Evolutionary conservation across 2,329 filamentous ascomycete genomes (phyloP).

Genomic region (Dryadomyces sulphureus): DNA sequence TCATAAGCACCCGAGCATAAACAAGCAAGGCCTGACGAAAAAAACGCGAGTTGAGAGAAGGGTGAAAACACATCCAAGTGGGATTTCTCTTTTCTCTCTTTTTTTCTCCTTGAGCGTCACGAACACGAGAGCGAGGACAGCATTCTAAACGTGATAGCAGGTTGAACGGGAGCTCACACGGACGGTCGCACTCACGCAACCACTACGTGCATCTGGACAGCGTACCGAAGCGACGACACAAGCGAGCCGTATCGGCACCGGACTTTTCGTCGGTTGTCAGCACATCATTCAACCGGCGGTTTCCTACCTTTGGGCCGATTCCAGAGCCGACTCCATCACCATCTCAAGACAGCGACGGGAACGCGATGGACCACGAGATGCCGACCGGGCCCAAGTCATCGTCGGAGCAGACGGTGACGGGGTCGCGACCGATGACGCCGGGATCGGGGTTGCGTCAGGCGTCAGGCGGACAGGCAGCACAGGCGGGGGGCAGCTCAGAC

Average conservation of each 20-base stretch:
- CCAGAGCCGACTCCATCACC: constrained; percentile 16
- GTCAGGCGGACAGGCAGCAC: too few relatives aligned
- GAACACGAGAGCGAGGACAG: neutral
- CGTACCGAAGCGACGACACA: constrained; percentile 22
- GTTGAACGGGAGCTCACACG: neutral
- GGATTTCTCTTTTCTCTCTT: too few relatives aligned
- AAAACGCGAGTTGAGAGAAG: too few relatives aligned
- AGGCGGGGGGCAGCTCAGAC: too few relatives aligned
- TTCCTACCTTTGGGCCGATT: constrained; percentile 12
- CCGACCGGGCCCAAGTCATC: neutral
- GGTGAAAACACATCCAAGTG: neutral
- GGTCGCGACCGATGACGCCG: constrained; percentile 3
- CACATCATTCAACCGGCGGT: constrained; percentile 10
- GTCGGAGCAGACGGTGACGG: neutral
- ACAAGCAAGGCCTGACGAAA: too few relatives aligned
- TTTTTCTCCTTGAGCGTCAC: too few relatives aligned
- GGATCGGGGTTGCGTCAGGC: constrained; percentile 20
- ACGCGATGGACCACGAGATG: constrained; percentile 7
- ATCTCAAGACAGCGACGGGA: constrained; percentile 12
- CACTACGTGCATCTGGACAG: constrained; percentile 11
- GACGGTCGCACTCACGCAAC: neutral
- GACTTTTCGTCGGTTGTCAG: constrained; percentile 21
- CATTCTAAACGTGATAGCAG: neutral
- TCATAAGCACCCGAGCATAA: neutral
- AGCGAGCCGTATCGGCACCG: constrained; percentile 34